Conservation (phyloP, 106 monocot genomes). For the Cymbidium sinense region DNA sequence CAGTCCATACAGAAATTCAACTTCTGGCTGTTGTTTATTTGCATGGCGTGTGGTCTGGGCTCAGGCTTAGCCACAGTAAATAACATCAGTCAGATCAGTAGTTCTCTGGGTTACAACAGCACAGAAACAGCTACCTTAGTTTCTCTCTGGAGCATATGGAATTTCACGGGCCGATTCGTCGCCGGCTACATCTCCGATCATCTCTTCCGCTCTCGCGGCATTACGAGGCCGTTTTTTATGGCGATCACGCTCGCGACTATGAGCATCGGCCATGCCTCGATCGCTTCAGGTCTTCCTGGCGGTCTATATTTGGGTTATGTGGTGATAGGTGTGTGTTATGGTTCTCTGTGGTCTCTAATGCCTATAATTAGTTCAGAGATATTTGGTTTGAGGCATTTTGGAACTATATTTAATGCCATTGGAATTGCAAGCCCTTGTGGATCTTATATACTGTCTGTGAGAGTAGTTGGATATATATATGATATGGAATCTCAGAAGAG, state of each 20-base stretch:
- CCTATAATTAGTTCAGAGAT: slow-evolving; percentile 44
- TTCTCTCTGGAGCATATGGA: slow-evolving; percentile 97
- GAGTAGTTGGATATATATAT: slow-evolving; percentile 43
- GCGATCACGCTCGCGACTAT: slow-evolving; percentile 26
- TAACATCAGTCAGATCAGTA: slow-evolving; percentile 45
- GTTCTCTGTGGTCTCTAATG: slow-evolving; percentile 48
- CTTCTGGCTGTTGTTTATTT: slow-evolving; percentile 49
- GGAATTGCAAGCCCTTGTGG: slow-evolving; percentile 66
- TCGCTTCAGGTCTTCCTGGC: slow-evolving; percentile 32
- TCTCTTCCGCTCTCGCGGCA: slow-evolving; percentile 38
- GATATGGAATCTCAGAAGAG: slow-evolving; percentile 25
- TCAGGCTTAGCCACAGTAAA: slow-evolving; percentile 56
- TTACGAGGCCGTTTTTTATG: slow-evolving; percentile 33
- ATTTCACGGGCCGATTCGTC: slow-evolving; percentile 71
- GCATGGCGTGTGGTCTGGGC: slow-evolving; percentile 36
- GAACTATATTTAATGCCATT: slow-evolving; percentile 70
- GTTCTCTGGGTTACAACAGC: slow-evolving; percentile 35
- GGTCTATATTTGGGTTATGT: slow-evolving; percentile 38
- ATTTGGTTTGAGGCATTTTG: slow-evolving; percentile 51
- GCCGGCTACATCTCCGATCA: slow-evolving; percentile 68
- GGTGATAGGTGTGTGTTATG: slow-evolving; percentile 42
- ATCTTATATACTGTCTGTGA: slow-evolving; percentile 49
- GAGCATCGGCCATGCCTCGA: slow-evolving; percentile 30
- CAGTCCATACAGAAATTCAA: slow-evolving; percentile 22
- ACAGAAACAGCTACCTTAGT: slow-evolving; percentile 49